Conservation (phyloP, 1,284 basidiomycete genomes). For the Ganoderma sp. region DNA sequence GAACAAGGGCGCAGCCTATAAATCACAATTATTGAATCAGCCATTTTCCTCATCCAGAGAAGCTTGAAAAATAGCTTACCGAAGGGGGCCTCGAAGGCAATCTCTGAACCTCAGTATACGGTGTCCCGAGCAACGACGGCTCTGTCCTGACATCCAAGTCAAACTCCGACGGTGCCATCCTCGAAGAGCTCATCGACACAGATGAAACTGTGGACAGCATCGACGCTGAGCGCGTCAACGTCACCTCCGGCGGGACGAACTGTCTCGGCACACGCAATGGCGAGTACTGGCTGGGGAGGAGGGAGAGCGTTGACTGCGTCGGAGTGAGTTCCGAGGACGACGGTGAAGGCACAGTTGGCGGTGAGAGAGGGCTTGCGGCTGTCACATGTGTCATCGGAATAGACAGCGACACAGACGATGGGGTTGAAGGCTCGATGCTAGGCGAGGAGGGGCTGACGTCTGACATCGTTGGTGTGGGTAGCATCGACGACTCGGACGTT, state of each 20-base stretch:
- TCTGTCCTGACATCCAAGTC: conserved; percentile 52
- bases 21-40: conserved; percentile 12
- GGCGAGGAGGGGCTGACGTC: conserved; percentile 44
- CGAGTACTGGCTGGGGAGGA: conserved; percentile 39
- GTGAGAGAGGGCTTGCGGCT: conserved; percentile 25
- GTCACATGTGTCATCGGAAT: background rate
- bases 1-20: conserved; percentile 40
- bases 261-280: conserved; percentile 37
- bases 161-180: conserved; percentile 44
- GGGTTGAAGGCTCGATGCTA: conserved; percentile 33
- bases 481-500: conserved; percentile 27
- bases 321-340: conserved; percentile 41
- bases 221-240: conserved; percentile 46
- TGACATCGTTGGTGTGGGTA: conserved; percentile 42
- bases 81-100: conserved; percentile 33
- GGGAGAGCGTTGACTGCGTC: conserved; percentile 37
- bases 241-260: conserved; percentile 26
- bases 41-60: conserved; percentile 17
- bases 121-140: conserved; percentile 59
- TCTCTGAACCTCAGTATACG: conserved; percentile 19
- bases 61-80: conserved; percentile 41
- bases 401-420: conserved; percentile 35
- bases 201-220: conserved; percentile 49
- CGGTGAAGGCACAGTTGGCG: conserved; percentile 34
- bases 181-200: conserved; percentile 47